These are phyloP conservation scores for Aspergillus mulundensis DNA, from an alignment of 495 filamentous ascomycete species.

Conservation along the genomic window DNA sequence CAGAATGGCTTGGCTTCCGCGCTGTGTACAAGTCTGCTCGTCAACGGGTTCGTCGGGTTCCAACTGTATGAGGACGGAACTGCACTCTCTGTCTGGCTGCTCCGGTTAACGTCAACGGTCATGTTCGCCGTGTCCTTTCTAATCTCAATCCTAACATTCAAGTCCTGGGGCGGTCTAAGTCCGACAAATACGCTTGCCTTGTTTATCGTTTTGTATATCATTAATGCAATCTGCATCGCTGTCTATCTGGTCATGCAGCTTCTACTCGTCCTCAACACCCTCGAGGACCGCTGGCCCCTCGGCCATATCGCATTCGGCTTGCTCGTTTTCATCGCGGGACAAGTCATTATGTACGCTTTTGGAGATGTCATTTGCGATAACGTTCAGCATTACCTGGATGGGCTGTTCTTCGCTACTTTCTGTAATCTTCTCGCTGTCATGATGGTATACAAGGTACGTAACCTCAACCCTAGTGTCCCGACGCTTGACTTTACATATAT, in stretches of 20 bases:
- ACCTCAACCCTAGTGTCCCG: slow-evolving; percentile 1
- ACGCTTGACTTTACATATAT: background rate
- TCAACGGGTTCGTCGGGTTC: slow-evolving; percentile 98
- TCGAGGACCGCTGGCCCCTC: slow-evolving; percentile 93
- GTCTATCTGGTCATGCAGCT: slow-evolving; percentile 88
- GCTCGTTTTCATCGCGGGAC: slow-evolving; percentile 87
- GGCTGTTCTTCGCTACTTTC: slow-evolving; percentile 89
- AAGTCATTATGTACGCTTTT: slow-evolving; percentile 89
- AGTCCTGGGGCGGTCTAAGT: slow-evolving; percentile 79
- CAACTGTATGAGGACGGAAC: slow-evolving; percentile 99
- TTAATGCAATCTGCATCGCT: slow-evolving; percentile 80
- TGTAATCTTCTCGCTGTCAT: slow-evolving; percentile 94
- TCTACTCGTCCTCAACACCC: slow-evolving; percentile 80
- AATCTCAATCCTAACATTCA: slow-evolving; percentile 88
- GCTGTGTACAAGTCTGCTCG: slow-evolving; percentile 79
- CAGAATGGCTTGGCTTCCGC: slow-evolving; percentile 91
- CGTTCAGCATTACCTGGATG: slow-evolving; percentile 91
- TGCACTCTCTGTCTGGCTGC: slow-evolving; percentile 86
- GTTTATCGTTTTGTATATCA: slow-evolving; percentile 88
- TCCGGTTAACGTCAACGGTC: slow-evolving; percentile 67
- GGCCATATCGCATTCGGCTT: slow-evolving; percentile 91
- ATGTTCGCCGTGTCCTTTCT: slow-evolving; percentile 88
- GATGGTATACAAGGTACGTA: slow-evolving; percentile 97
- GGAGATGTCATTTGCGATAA: slow-evolving; percentile 79
- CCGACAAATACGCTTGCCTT: slow-evolving; percentile 83